Evolutionary conservation across 2,329 filamentous ascomycete genomes (phyloP).

Genomic region (Lachnum nothofagi): DNA sequence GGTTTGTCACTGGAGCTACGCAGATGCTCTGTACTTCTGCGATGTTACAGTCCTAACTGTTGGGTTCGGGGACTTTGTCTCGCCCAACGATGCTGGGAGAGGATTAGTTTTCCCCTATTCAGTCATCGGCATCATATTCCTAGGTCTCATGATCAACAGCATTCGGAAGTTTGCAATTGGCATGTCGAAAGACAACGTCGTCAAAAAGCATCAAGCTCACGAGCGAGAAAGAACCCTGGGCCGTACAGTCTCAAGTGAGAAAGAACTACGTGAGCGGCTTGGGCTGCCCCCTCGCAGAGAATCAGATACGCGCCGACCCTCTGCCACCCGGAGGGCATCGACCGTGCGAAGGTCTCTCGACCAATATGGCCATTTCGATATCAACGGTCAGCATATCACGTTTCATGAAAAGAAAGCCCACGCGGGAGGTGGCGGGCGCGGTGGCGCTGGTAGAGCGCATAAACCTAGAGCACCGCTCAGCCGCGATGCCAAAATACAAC

Average conservation of each 20-base stretch:
- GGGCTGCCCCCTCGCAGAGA: conserved; percentile 32
- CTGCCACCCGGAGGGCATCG: conserved; percentile 12
- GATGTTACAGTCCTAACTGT: conserved; percentile 58
- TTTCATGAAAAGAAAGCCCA: conserved; percentile 30
- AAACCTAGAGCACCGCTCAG: conserved; percentile 16
- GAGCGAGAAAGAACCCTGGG: conserved; percentile 50
- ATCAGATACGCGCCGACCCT: conserved; percentile 9
- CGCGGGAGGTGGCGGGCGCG: conserved; percentile 24
- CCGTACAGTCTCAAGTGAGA: conserved; percentile 48
- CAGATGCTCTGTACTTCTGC: conserved; percentile 56
- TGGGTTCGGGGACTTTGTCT: conserved; percentile 58
- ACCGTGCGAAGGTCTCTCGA: conserved; percentile 24
- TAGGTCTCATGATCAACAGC: conserved; percentile 63
- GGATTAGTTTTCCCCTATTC: conserved; percentile 64
- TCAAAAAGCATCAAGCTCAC: conserved; percentile 53
- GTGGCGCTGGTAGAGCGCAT: conserved; percentile 21
- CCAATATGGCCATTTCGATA: conserved; percentile 34
- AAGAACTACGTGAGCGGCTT: conserved; percentile 41
- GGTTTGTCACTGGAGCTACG: conserved; percentile 54
- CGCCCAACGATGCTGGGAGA: conserved; percentile 46
- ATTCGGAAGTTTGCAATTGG: conserved; percentile 57
- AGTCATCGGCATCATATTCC: conserved; percentile 62
- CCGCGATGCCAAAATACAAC: conserved; percentile 27
- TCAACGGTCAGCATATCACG: conserved; percentile 33
- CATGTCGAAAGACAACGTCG: conserved; percentile 56